Conservation (phyloP, 345 rosid species). For the Mallotus nudiflorus region DNA sequence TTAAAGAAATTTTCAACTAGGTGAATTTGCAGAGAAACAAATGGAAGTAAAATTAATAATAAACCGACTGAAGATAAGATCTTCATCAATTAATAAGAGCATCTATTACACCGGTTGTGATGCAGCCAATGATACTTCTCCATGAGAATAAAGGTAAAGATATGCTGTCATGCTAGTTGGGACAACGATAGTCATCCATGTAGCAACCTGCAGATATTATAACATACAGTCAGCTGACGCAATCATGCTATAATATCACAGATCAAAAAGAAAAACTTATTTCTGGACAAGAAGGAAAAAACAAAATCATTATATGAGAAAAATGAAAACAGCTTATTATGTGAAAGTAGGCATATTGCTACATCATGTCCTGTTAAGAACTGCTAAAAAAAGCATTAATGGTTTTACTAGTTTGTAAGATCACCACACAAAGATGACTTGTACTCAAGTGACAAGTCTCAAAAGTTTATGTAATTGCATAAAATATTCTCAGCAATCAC, state of each 20-base stretch:
- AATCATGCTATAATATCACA: background rate
- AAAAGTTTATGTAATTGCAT: background rate
- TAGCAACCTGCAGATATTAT: conserved; percentile 72
- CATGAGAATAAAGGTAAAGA: conserved; percentile 91
- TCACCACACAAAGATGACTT: background rate
- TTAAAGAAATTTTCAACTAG: background rate
- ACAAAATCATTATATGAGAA: background rate
- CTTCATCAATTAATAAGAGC: conserved; percentile 29
- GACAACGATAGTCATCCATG: conserved; percentile 92
- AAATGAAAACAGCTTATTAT: background rate
- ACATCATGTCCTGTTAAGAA: background rate
- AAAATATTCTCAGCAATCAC: background rate
- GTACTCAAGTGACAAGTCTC: background rate
- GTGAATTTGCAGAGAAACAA: background rate
- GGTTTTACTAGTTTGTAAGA: background rate
- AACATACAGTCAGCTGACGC: background rate
- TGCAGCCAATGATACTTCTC: conserved; percentile 94
- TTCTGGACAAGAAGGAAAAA: background rate
- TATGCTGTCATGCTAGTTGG: conserved; percentile 95
- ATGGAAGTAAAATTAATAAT: conserved; percentile 10
- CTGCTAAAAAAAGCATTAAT: conserved; percentile 4
- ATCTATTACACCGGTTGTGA: conserved; percentile 99
- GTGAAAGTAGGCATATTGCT: background rate
- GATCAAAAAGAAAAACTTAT: background rate
- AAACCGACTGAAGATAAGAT: background rate